Percentiles rank a stretch among this genome's conserved stretches.
Evolutionary conservation across 441 rosid species (phyloP).

Genomic region (Euphorbia schlechtendalii): DNA sequence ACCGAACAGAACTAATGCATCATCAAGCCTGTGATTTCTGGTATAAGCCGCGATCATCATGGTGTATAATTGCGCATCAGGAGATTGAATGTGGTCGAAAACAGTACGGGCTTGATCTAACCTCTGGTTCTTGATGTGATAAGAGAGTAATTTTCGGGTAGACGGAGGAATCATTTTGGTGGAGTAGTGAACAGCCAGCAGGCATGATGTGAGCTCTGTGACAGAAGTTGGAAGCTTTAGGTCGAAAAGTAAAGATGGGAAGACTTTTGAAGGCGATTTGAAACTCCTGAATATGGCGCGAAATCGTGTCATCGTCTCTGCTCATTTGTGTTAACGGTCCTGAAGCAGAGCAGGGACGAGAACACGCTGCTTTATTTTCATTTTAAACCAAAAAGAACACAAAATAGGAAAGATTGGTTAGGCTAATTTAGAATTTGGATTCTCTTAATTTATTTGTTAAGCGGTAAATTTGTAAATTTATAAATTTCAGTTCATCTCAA

Average conservation of each 20-base stretch:
- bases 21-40: conserved; percentile 26
- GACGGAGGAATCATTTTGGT: conserved; percentile 11
- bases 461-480: too few species aligned
- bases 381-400: too few species aligned
- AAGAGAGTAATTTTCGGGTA: conserved; percentile 29
- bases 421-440: too few species aligned
- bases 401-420: too few species aligned
- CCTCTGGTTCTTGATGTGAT: conserved; percentile 37
- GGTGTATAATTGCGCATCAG: conserved; percentile 42
- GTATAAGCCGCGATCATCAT: conserved; percentile 51
- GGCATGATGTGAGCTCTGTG: neutral
- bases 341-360: neutral
- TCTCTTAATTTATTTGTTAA: too few species aligned
- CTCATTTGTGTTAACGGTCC: neutral
- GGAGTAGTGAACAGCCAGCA: conserved; percentile 8
- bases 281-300: conserved; percentile 23
- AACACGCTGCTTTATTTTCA: too few species aligned
- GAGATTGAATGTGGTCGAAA: conserved; percentile 41
- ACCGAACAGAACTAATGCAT: conserved; percentile 43
- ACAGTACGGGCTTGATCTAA: conserved; percentile 44
- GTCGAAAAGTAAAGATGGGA: neutral
- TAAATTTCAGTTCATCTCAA: too few species aligned
- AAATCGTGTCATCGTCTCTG: conserved; percentile 10
- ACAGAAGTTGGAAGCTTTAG: neutral
- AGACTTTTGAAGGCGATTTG: conserved; percentile 3